Evolutionary conservation across 2,329 filamentous ascomycete species (phyloP), one percentile per base, ranked within the genome.

Genomic region (Metarhizium robertsii): DNA sequence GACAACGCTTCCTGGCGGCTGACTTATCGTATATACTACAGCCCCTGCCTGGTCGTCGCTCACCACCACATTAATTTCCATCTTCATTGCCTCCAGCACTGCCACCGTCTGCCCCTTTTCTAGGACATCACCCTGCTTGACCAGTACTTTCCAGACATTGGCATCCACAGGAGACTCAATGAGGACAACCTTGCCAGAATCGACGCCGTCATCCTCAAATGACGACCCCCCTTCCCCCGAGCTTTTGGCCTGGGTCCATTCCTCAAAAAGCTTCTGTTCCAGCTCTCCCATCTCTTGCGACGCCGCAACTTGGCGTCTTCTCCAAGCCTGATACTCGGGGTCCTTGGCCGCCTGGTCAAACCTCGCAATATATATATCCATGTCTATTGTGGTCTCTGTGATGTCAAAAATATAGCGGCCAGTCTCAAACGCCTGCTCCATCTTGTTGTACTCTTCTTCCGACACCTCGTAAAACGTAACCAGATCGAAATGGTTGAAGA

Each of bases 11-110:
- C 55, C 55, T 2, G 52, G 52, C 6, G 29, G 38, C n/a, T 47
- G 18, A 14, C 14, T 42, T 40, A 57, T 52, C 38, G 52, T 49
- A 5, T 18, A 25, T 5, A 54, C 55, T 30, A 54, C 32, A 18
- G 55, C 49, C 10, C 57, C 57, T 13, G 50, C 55, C 36, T 57
- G 40, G 4, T 54, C 42, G 20, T 51, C 53, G 8, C 53, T 52
- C 2, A 57, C 45, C 6, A 48, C 45, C 5, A 56, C 43, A 14
- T 61, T 62, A 56, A 81, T 77, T 60, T 81, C 79, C 69, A 81
- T 73, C 63, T 82, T 81, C 78, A 81, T 81, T 0, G 79, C 78
- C 56, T 81, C 79, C 2, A 81, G 66, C 2, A 81, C 74, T 1
- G 72, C 66, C 1, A 76, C 69, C 0, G 52, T 38, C 45, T 52